phyloP scores from a whole-genome alignment of 2,329 filamentous ascomycete species.

The Venturia pyrina region DNA sequence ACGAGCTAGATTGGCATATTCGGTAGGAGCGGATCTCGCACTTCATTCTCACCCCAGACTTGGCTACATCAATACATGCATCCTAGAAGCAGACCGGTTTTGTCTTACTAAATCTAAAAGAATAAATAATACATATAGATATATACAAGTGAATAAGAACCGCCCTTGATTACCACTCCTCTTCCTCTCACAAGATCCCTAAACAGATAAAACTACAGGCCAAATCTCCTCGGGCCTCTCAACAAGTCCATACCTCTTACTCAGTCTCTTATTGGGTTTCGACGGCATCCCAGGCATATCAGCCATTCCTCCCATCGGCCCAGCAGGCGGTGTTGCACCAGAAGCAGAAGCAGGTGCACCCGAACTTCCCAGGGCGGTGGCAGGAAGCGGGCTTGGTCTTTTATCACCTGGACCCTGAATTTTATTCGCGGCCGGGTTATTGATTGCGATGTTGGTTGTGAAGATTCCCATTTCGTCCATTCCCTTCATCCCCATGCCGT shows the following conservation, averaged over 20 bases:
- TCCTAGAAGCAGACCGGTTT: too few relatives aligned
- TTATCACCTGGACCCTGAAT: neutral
- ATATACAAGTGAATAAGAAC: neutral
- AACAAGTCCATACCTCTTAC: slow-evolving; percentile 5
- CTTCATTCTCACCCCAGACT: too few relatives aligned
- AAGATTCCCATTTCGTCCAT: slow-evolving; percentile 11
- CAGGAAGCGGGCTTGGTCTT: neutral
- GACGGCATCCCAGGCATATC: neutral
- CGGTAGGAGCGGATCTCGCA: too few relatives aligned
- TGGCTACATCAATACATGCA: too few relatives aligned
- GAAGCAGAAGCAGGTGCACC: neutral
- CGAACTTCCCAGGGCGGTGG: neutral
- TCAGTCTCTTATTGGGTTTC: neutral
- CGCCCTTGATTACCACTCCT: neutral
- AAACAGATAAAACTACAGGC: neutral
- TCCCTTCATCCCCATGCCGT: neutral
- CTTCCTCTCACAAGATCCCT: neutral
- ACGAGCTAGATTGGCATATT: too few relatives aligned
- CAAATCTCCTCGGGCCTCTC: neutral
- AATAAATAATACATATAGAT: neutral
- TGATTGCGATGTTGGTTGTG: slow-evolving; percentile 4
- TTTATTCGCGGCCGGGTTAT: neutral
- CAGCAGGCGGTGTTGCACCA: neutral
- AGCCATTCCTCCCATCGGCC: neutral
- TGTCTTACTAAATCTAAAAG: too few relatives aligned